These are phyloP conservation scores for Neurospora pannonica DNA, from an alignment of 495 filamentous ascomycete species.

Conservation along the genomic window DNA sequence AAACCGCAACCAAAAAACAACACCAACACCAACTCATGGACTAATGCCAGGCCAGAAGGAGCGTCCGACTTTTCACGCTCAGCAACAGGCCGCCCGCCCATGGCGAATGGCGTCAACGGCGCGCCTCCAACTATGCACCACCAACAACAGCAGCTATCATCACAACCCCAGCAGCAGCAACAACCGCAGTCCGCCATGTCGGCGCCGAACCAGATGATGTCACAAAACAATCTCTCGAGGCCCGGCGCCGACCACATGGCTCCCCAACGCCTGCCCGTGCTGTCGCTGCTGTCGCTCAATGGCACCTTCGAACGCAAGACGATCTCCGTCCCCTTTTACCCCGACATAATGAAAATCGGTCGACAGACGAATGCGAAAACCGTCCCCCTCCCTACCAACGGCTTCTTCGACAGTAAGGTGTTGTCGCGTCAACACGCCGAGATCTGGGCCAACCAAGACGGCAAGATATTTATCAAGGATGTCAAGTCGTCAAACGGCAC, in stretches of 20 bases:
- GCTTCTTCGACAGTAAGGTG: slow-evolving; percentile 96
- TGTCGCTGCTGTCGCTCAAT: slow-evolving; percentile 79
- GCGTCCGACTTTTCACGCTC: slow-evolving; percentile 37
- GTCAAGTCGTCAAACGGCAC: slow-evolving; percentile 98
- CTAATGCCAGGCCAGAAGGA: slow-evolving; percentile 37
- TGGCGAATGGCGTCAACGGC: slow-evolving; percentile 48
- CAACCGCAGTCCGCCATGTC: slow-evolving; percentile 64
- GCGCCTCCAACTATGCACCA: slow-evolving; percentile 40
- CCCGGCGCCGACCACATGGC: slow-evolving; percentile 43
- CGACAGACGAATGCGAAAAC: slow-evolving; percentile 97
- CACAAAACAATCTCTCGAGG: slow-evolving; percentile 35
- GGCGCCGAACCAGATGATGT: slow-evolving; percentile 26
- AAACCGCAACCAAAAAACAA: slow-evolving; percentile 47
- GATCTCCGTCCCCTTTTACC: slow-evolving; percentile 80
- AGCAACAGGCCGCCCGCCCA: slow-evolving; percentile 31
- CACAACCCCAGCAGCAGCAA: slow-evolving; percentile 37
- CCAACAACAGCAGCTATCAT: neutral
- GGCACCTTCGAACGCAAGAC: slow-evolving; percentile 95
- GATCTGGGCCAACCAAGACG: slow-evolving; percentile 81
- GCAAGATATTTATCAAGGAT: slow-evolving; percentile 92
- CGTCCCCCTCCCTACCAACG: slow-evolving; percentile 77
- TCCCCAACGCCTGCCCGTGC: slow-evolving; percentile 57
- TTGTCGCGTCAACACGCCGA: slow-evolving; percentile 94
- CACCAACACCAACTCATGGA: slow-evolving; percentile 45
- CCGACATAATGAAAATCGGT: slow-evolving; percentile 84